phyloP scores from a whole-genome alignment of 1,284 basidiomycete species.

The Marasmius oreades region DNA sequence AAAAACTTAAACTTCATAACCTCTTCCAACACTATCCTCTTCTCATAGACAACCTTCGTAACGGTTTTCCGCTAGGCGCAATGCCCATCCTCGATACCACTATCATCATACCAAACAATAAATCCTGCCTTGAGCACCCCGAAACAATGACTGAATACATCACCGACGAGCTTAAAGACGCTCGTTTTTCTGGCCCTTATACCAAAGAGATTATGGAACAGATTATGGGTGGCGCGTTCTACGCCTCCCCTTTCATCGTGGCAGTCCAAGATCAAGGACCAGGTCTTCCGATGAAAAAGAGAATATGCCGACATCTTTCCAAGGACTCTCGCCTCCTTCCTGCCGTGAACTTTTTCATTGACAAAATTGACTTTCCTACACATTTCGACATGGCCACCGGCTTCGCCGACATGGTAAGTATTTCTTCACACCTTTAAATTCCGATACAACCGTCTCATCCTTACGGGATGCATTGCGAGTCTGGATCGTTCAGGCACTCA shows the following conservation, averaged over 20 bases:
- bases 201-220: background rate
- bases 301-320: constrained; percentile 12
- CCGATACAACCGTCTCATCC: background rate
- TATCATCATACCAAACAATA: constrained; percentile 11
- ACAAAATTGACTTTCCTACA: constrained; percentile 7
- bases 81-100: too few relatives aligned
- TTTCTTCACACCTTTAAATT: constrained; percentile 10
- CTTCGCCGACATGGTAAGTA: constrained; percentile 2
- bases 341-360: constrained; percentile 1
- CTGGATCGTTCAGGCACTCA: too few relatives aligned
- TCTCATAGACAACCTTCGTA: background rate
- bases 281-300: too few relatives aligned
- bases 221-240: constrained; percentile 11
- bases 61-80: too few relatives aligned
- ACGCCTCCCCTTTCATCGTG: constrained; percentile 12
- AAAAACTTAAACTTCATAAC: background rate
- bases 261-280: too few relatives aligned
- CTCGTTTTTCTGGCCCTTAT: constrained; percentile 14
- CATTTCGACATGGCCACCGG: too few relatives aligned
- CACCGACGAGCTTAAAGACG: background rate
- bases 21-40: background rate
- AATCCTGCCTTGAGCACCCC: constrained; percentile 1
- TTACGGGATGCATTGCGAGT: too few relatives aligned
- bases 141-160: constrained; percentile 9
- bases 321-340: background rate